Percentiles rank a stretch among this genome's conserved stretches.
Evolutionary conservation across 148 eudicot species (phyloP).

Genomic region (Cornus kousa): DNA sequence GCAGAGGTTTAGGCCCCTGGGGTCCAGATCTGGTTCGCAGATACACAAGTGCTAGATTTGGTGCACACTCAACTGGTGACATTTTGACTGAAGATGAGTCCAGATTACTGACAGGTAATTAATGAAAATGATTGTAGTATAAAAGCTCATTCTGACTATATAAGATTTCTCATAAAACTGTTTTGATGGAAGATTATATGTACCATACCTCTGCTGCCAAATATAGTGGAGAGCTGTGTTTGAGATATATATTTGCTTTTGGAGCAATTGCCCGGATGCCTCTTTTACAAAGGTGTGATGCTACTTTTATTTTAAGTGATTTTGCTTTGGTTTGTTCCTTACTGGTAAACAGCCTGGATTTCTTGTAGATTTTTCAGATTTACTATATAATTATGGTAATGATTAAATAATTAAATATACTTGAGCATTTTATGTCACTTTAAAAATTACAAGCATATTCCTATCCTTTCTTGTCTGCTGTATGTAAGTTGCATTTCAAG

Average conservation of each 20-base stretch:
- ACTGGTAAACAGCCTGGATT: not conserved
- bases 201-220: constrained; percentile 94
- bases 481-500: too few relatives aligned
- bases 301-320: not conserved
- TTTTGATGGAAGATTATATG: constrained; percentile 56
- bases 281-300: constrained; percentile 62
- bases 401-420: not conserved
- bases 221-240: constrained; percentile 95
- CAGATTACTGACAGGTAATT: constrained; percentile 64
- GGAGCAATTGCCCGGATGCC: constrained; percentile 91
- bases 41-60: constrained; percentile 87
- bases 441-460: not conserved
- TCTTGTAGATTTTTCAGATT: not conserved
- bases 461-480: not conserved
- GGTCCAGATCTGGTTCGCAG: constrained; percentile 83
- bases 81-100: constrained; percentile 68
- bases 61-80: constrained; percentile 62
- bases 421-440: not conserved
- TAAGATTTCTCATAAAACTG: constrained; percentile 5
- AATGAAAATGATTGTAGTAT: not conserved
- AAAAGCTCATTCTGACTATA: not conserved
- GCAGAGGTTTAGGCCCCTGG: constrained; percentile 95
- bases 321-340: not conserved
- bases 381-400: not conserved
- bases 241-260: constrained; percentile 85